Evolutionary conservation across 495 filamentous ascomycete genomes (phyloP), one percentile per base, ranked within the genome.

Genomic region (Aspergillus cristatus): DNA sequence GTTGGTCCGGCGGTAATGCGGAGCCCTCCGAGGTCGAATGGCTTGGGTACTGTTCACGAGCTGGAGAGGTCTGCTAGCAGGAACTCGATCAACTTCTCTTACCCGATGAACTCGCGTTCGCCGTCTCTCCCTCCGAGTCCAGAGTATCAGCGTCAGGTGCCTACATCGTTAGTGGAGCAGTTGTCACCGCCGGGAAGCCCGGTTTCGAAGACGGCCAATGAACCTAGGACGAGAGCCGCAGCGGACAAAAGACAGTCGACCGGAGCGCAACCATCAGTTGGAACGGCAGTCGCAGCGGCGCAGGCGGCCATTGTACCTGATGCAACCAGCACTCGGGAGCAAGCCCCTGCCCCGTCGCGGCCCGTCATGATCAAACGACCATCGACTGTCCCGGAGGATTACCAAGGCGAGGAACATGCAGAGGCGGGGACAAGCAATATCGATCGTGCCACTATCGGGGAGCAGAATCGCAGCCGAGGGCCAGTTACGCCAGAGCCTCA

Each of bases 31-130:
- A 41, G 45, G 15, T 41, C 46, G 6, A 34, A 42, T 6, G 56
- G 48, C 28, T 48, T 70, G 11, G 57, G 55, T 20, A 55, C 53
- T 12, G 61, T 71, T 1, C 57, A 55, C 4, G 74, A 75, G 40
- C 24, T 61, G 36, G 76, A 74, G 13, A 62, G 77, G 38, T 68
- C 82, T 8, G 67, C 61, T 13, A 85, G 78, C 50, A 67, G 75
- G 46, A 75, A 66, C 29, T 87, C 83, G 2, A 68, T 90, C 47
- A 94, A 95, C 58, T 93, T 91, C 50, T 95, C 88, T 6, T 85
- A 87, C 28, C 87, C 87, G 3, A 78, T 76, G 49, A 71, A 71
- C 47, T 62, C 72, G 14, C 66, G 67, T 3, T 55, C 60, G 1
- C 70, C 47, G 18, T 70, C 70, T 28, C 65, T 62, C 29, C 40